These are phyloP conservation scores for Chlamydomonas sphaeroides DNA, from an alignment of 139 green algal species.

Conservation along the genomic window DNA sequence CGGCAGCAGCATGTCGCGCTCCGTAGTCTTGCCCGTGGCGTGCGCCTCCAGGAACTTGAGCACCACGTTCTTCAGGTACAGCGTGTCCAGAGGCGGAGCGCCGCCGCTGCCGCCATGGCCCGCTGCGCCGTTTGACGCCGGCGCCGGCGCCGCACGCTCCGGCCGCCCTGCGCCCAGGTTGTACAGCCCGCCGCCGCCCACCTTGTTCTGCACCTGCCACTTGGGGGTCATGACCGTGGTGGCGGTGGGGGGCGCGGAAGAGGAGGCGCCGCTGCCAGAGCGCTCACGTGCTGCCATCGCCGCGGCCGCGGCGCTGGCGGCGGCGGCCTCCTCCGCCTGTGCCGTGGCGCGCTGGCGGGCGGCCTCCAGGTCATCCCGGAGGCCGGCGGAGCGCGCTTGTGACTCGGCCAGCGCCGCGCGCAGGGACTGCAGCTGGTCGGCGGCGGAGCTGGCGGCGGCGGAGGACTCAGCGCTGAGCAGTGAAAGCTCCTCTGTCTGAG, in stretches of 20 bases:
- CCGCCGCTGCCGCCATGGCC: background rate
- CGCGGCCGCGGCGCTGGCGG: background rate
- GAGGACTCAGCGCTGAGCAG: background rate
- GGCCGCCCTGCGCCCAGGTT: constrained; percentile 32
- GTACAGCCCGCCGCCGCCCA: constrained; percentile 67
- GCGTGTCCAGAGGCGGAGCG: constrained; percentile 54
- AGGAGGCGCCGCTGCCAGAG: background rate
- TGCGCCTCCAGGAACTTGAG: constrained; percentile 77
- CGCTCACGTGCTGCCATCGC: no score
- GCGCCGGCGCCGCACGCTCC: background rate
- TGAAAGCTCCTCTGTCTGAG: background rate
- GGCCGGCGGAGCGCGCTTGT: background rate
- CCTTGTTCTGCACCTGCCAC: constrained; percentile 67
- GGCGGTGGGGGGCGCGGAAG: background rate
- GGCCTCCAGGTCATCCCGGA: background rate
- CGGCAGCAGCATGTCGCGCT: constrained; percentile 71
- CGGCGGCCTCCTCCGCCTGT: background rate
- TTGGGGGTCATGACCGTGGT: background rate
- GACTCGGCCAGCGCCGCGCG: constrained; percentile 11
- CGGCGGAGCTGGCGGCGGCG: background rate
- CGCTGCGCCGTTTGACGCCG: background rate
- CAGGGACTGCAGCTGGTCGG: constrained; percentile 2
- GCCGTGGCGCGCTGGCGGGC: background rate
- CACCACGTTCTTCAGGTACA: constrained; percentile 81
- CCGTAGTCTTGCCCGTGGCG: constrained; percentile 41